These are phyloP conservation scores for Phaeosphaeriaceae sp. DNA, from an alignment of 2,329 filamentous ascomycete species.

Conservation along the genomic window DNA sequence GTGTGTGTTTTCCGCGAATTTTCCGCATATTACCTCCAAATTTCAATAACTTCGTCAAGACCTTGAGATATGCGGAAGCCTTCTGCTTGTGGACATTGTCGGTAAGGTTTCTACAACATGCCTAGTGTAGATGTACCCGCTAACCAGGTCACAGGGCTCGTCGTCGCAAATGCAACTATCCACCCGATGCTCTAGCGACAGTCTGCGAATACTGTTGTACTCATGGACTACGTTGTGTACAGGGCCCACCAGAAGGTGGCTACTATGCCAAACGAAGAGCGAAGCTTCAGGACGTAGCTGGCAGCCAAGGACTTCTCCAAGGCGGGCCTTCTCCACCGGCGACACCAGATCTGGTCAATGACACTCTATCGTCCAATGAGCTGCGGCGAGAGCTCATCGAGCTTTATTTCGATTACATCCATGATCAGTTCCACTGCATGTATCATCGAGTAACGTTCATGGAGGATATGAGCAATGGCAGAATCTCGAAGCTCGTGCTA, in stretches of 20 bases:
- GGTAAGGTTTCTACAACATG: slow-evolving; percentile 17
- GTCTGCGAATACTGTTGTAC: slow-evolving; percentile 28
- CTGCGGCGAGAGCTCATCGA: slow-evolving; percentile 23
- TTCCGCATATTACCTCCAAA: neutral
- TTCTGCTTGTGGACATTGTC: slow-evolving; percentile 29
- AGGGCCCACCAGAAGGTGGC: slow-evolving; percentile 30
- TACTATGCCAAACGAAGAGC: slow-evolving; percentile 32
- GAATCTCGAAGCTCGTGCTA: slow-evolving; percentile 23
- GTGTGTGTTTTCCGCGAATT: neutral
- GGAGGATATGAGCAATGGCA: slow-evolving; percentile 21
- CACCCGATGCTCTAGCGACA: slow-evolving; percentile 14
- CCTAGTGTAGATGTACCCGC: slow-evolving; percentile 1
- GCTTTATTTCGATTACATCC: slow-evolving; percentile 34
- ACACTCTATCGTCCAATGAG: slow-evolving; percentile 19
- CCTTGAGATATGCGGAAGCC: slow-evolving; percentile 29
- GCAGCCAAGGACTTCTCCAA: slow-evolving; percentile 6
- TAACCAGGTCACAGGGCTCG: slow-evolving; percentile 22
- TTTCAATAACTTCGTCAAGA: neutral
- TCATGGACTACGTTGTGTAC: slow-evolving; percentile 26
- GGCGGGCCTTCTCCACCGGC: neutral
- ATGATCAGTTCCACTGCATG: slow-evolving; percentile 34
- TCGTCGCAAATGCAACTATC: slow-evolving; percentile 32
- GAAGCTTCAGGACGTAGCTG: slow-evolving; percentile 15
- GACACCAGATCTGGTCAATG: slow-evolving; percentile 9
- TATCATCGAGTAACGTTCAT: slow-evolving; percentile 29